Percentiles rank a stretch among this genome's conserved stretches.
Conservation (phyloP, 768 basidiomycete species). For the Lepiota subincarnata region DNA sequence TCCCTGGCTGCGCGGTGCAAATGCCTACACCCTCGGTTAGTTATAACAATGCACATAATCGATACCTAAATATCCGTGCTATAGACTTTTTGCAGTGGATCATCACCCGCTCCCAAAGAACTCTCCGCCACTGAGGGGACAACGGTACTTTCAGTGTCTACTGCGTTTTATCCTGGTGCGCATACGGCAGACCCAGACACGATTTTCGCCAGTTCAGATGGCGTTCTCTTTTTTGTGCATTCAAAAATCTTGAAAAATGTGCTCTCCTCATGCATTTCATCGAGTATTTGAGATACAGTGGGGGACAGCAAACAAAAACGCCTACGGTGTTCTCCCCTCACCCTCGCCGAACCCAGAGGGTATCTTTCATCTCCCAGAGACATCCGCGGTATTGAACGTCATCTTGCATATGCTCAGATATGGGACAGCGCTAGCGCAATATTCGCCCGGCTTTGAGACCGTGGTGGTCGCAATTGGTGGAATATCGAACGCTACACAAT, state of each 20-base stretch:
- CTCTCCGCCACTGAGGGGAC: no score
- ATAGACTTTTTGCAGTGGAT: not conserved
- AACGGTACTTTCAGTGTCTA: constrained; percentile 12
- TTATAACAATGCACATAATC: not conserved
- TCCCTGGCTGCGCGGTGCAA: not conserved
- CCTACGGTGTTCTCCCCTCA: constrained; percentile 31
- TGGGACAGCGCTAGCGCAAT: constrained; percentile 42
- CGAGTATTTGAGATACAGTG: constrained; percentile 18
- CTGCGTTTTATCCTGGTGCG: constrained; percentile 21
- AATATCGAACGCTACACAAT: no score
- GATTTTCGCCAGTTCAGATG: constrained; percentile 50
- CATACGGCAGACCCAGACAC: constrained; percentile 16
- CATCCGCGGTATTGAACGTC: constrained; percentile 45
- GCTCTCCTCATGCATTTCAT: constrained; percentile 45
- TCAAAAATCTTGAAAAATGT: constrained; percentile 34
- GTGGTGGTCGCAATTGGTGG: constrained; percentile 40
- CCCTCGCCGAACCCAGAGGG: constrained; percentile 30
- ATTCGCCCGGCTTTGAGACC: constrained; percentile 44
- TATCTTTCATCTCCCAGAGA: constrained; percentile 38
- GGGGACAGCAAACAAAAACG: constrained; percentile 25
- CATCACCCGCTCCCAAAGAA: not conserved
- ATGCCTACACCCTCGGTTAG: not conserved
- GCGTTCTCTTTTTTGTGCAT: constrained; percentile 63
- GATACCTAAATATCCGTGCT: not conserved
- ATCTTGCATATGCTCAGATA: constrained; percentile 53